phyloP scores from a whole-genome alignment of 164 flowering plant genomes.

The Magnolia changhungtana region DNA sequence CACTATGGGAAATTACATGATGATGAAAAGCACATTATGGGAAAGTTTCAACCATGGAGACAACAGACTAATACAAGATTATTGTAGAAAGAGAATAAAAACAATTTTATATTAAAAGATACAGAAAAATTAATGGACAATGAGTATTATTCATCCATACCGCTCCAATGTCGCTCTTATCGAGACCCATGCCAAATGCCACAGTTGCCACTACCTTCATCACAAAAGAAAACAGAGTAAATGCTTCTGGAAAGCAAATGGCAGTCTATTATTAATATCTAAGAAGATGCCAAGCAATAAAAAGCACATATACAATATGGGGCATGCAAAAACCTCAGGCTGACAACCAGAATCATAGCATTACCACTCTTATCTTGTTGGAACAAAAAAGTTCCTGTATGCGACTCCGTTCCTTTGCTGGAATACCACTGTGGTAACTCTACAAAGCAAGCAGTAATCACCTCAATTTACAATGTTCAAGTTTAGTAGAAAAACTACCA shows the following conservation, averaged over 20 bases:
- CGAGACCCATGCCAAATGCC: constrained; percentile 99
- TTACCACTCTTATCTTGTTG: constrained; percentile 90
- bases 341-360: not conserved
- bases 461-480: constrained; percentile 9
- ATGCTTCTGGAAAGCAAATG: constrained; percentile 2
- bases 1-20: no score
- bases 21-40: no score
- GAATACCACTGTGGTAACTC: constrained; percentile 94
- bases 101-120: not conserved
- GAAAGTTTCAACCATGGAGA: not conserved
- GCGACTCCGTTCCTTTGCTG: constrained; percentile 73
- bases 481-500: not conserved
- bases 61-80: not conserved
- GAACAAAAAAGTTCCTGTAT: constrained; percentile 78
- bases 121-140: constrained; percentile 6
- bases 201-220: constrained; percentile 96
- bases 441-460: constrained; percentile 23
- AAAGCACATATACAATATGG: not conserved
- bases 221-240: constrained; percentile 7
- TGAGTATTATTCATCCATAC: constrained; percentile 43
- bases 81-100: no score
- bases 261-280: not conserved
- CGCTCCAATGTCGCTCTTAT: constrained; percentile 91
- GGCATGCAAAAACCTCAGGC: not conserved
- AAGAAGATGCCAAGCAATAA: not conserved